These are phyloP conservation scores for Solanum hybrid DNA, from an alignment of 305 asterid species.

Conservation along the genomic window DNA sequence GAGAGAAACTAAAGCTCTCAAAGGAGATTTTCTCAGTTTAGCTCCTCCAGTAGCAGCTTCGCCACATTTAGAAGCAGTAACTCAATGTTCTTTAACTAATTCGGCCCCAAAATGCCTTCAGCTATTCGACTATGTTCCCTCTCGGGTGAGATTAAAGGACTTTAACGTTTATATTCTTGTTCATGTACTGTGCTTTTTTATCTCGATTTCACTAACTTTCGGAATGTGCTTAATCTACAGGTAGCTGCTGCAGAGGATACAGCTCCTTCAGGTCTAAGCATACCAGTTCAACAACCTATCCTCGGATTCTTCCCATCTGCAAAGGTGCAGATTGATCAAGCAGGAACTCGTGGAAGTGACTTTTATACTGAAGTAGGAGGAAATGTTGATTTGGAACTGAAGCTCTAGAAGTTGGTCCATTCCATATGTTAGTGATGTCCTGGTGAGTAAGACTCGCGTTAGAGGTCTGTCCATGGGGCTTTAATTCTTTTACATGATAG, in stretches of 20 bases:
- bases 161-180: too few relatives aligned
- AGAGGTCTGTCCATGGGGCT: too few relatives aligned
- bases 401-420: background rate
- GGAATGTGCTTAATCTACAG: too few relatives aligned
- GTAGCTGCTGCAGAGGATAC: conserved; percentile 10
- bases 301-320: conserved; percentile 46
- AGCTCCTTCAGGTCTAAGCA: background rate
- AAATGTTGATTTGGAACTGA: background rate
- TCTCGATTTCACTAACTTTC: too few relatives aligned
- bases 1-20: conserved; percentile 25
- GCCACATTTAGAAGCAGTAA: conserved; percentile 10
- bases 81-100: background rate
- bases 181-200: too few relatives aligned
- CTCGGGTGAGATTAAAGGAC: background rate
- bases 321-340: conserved; percentile 15
- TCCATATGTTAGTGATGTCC: too few relatives aligned
- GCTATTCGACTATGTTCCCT: conserved; percentile 10
- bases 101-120: conserved; percentile 10
- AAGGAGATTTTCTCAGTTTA: conserved; percentile 51
- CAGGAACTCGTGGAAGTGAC: background rate
- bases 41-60: conserved; percentile 49
- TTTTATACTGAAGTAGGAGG: background rate
- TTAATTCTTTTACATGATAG: too few relatives aligned
- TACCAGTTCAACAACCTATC: background rate
- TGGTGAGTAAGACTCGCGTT: too few relatives aligned